These are phyloP conservation scores for Saccharomycopsis sp. DNA, from an alignment of 805 yeast species.

Conservation along the genomic window DNA sequence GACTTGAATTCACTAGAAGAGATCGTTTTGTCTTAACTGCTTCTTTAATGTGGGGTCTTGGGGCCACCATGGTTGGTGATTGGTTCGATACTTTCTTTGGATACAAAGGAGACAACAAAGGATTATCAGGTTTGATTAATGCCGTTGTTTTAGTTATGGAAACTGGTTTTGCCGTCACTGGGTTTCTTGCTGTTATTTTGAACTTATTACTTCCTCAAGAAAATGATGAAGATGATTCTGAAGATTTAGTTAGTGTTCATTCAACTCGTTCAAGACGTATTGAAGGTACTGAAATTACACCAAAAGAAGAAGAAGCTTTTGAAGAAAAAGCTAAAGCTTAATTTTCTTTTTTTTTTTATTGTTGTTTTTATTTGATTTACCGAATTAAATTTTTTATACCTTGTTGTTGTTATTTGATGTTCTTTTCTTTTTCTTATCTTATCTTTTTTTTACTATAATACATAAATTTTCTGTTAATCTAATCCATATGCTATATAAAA, in stretches of 20 bases:
- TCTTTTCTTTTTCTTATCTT: too few species aligned
- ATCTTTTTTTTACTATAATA: too few species aligned
- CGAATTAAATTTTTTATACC: too few species aligned
- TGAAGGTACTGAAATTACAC: conserved; percentile 12
- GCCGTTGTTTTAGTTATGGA: conserved; percentile 64
- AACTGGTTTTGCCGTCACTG: conserved; percentile 64
- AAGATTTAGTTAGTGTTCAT: conserved; percentile 17
- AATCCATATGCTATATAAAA: too few species aligned
- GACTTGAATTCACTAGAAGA: conserved; percentile 46
- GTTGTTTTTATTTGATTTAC: too few species aligned
- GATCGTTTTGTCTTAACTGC: conserved; percentile 66
- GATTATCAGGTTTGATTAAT: conserved; percentile 50
- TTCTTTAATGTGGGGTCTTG: conserved; percentile 54
- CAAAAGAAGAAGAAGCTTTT: conserved; percentile 10
- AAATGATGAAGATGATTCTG: conserved; percentile 31
- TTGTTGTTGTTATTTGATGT: too few species aligned
- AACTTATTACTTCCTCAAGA: conserved; percentile 57
- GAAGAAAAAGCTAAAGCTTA: too few species aligned
- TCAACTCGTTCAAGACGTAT: conserved; percentile 15
- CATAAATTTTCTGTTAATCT: too few species aligned
- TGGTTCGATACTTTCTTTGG: conserved; percentile 62
- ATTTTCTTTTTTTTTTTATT: too few species aligned
- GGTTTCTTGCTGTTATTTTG: conserved; percentile 49
- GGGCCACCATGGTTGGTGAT: conserved; percentile 49
- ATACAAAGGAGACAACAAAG: conserved; percentile 48